These are phyloP conservation scores for Dissoconium aciculare DNA, from an alignment of 2,329 filamentous ascomycete genomes.

Conservation along the genomic window DNA sequence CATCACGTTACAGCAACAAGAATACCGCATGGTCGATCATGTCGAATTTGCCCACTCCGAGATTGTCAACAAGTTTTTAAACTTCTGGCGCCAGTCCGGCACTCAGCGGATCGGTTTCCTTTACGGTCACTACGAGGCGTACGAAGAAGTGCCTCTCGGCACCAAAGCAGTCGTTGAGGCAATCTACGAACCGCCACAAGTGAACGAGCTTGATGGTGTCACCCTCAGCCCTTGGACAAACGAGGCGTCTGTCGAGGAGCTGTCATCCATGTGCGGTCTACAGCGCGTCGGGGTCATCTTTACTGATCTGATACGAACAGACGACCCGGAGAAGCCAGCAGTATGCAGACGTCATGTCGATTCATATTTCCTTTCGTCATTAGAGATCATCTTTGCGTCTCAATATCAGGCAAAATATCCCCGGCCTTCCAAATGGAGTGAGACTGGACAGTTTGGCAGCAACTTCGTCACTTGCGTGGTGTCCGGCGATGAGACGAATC, in stretches of 20 bases:
- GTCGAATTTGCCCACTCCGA: constrained; percentile 82
- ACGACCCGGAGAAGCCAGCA: constrained; percentile 61
- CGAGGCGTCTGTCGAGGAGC: constrained; percentile 63
- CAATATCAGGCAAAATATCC: constrained; percentile 77
- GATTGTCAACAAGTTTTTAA: constrained; percentile 76
- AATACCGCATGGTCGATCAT: constrained; percentile 94
- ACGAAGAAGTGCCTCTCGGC: constrained; percentile 80
- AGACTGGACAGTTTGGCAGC: constrained; percentile 83
- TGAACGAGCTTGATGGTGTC: constrained; percentile 77
- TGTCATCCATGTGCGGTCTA: constrained; percentile 70
- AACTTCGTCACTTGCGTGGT: constrained; percentile 95
- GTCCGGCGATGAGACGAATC: constrained; percentile 77
- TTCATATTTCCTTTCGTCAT: constrained; percentile 83
- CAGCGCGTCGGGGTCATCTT: constrained; percentile 86
- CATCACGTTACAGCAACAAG: constrained; percentile 84
- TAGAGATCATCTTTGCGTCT: constrained; percentile 81
- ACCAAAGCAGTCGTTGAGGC: constrained; percentile 93
- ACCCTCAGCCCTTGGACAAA: constrained; percentile 74
- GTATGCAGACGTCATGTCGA: constrained; percentile 92
- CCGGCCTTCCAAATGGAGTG: constrained; percentile 90
- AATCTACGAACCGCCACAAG: constrained; percentile 89
- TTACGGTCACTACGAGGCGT: constrained; percentile 82
- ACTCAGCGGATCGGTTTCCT: constrained; percentile 75
- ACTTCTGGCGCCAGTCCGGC: constrained; percentile 81
- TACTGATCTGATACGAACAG: constrained; percentile 66